Evolutionary conservation across 2,329 filamentous ascomycete species (phyloP).

Genomic region (Pseudodiploospora longispora): DNA sequence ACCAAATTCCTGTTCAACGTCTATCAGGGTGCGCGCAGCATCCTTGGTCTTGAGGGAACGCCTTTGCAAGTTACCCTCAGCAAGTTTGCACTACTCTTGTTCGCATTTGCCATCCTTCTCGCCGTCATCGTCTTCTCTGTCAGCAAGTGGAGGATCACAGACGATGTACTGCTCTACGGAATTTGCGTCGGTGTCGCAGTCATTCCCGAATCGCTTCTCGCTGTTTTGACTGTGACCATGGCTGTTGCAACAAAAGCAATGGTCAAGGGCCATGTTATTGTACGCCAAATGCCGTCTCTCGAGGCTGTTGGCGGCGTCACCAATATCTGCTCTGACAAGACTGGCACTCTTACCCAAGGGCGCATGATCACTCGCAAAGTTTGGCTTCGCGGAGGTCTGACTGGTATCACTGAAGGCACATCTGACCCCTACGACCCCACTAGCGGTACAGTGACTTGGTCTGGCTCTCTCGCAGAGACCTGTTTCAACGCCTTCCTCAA

Average conservation of each 20-base stretch:
- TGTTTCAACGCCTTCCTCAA: slow-evolving; percentile 41
- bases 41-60: slow-evolving; percentile 65
- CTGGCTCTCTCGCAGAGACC: slow-evolving; percentile 30
- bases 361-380: slow-evolving; percentile 59
- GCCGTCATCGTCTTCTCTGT: slow-evolving; percentile 55
- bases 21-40: slow-evolving; percentile 37
- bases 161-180: slow-evolving; percentile 53
- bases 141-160: slow-evolving; percentile 43
- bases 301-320: slow-evolving; percentile 64
- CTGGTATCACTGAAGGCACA: slow-evolving; percentile 44
- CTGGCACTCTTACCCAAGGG: slow-evolving; percentile 57
- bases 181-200: slow-evolving; percentile 56
- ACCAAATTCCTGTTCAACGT: slow-evolving; percentile 34
- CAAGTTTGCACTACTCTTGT: slow-evolving; percentile 75
- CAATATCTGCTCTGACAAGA: slow-evolving; percentile 64
- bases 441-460: slow-evolving; percentile 43
- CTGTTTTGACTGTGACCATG: slow-evolving; percentile 64
- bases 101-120: slow-evolving; percentile 58
- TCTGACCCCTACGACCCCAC: slow-evolving; percentile 55
- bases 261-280: slow-evolving; percentile 56
- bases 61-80: slow-evolving; percentile 79
- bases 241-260: slow-evolving; percentile 58
- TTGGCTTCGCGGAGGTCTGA: slow-evolving; percentile 48
- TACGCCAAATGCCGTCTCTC: slow-evolving; percentile 56
- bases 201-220: slow-evolving; percentile 59